Evolutionary conservation across 1,284 basidiomycete genomes (phyloP), one percentile per base, ranked within the genome.

Genomic region (Trichosporon asahii): DNA sequence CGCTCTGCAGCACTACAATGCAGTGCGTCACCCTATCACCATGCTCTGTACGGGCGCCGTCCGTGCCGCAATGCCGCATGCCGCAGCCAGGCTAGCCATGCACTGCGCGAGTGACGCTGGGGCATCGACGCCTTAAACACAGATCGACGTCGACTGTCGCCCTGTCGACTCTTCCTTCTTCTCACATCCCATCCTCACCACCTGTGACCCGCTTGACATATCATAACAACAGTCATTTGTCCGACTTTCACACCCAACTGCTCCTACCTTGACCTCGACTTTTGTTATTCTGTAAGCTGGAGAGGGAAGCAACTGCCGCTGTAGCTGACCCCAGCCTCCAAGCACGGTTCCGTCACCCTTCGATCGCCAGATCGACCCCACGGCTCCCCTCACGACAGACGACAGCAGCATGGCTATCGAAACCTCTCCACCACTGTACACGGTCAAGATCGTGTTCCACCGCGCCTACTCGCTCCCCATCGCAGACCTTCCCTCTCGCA

Each of bases 371-470:
- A 49, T 46, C 9, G 7, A 23, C 11, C 21, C 53, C 15, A 33
- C 57, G 9, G 57, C 57, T 7, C 29, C 69, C 63, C 64, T 33
- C 31, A 33, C n/a, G 18, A 25, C n/a, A n/a, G n/a, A n/a, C n/a
- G n/a, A n/a, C n/a, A n/a, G n/a, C 46, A 65, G 75, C 0, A 74
- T 74, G 9, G 18, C 46, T 2, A 33, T 33, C 57, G 57, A 31
- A 14, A 61, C 57, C 0, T 73, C 74, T 9, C 70, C 66, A 21
- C 70, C 73, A 12, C 78, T 78, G 44, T 86, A 85, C 71, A 84
- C 79, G 9, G 81, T 86, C 74, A 79, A 82, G 65, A 82, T 87
- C 67, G 83, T 81, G 21, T 83, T 87, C 66, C 83, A 85, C 74
- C 72, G 78, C 33, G 85, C 84, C 4, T 74, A 71, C 23, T 83